Base-by-base conservation (phyloP, 2,329 filamentous ascomycete genomes). In the Trichoderma hamatum region DNA sequence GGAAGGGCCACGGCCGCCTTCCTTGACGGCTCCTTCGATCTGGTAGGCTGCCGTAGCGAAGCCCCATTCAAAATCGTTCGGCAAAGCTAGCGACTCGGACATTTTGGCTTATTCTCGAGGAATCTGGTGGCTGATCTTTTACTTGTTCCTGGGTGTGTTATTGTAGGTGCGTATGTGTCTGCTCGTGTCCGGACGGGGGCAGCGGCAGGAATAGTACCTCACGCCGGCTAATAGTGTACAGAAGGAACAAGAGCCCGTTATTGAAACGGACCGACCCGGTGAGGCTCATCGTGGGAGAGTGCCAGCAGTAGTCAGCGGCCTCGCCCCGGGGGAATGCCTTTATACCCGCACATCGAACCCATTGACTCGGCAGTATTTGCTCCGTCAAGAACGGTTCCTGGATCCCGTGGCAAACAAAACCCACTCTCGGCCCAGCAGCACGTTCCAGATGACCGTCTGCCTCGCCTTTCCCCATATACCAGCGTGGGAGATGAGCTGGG, bases 41-140 rank as follows among this genome's bases (percentile, higher is more conserved):
- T 84, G 82, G 69, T 82, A 81, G 1, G 82, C 78, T 0, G 81
- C 80, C 0, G 81, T 83, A 16, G 81, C 80, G 61, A 79, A 81
- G 0, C 82, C 82, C 74, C 78, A 81, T 63, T 78, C 71, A 62
- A 83, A 83, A 69, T 81, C 76, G 5, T 70, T 69, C 3, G 79
- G 78, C 1, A 82, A 74, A n/a, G 43, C 66, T 56, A 71, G 65
- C 14, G 54, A 43, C 34, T 70, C 58, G 62, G 62, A 32, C 71
- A 72, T 72, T 32, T 39, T 70, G 60, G 55, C 52, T 46, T 46
- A 34, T 58, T 63, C 28, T 32, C 28, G 7, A 34, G 14, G 19
- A 36, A 21, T 51, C 28, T 51, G 24, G 26, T 66, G 52, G 52
- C 63, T 58, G 63, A 66, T 58, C 51, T 21, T 39, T 63, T 59